Conservation (phyloP, 805 yeast genomes). For the Blastobotrys terrestris region DNA sequence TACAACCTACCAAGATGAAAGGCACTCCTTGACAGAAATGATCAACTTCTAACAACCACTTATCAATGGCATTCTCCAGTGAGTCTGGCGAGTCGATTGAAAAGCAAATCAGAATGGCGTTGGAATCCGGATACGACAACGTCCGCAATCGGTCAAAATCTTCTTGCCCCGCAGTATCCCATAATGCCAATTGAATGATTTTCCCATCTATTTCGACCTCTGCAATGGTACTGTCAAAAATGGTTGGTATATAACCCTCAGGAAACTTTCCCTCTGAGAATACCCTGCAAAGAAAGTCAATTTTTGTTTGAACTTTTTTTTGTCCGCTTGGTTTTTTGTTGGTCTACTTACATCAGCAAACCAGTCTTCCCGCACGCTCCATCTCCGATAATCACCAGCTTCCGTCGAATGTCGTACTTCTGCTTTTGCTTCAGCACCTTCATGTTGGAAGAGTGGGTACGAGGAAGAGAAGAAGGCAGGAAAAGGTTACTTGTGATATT, state of each 20-base stretch:
- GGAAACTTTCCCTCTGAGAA: slow-evolving; percentile 65
- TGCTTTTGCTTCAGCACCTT: background rate
- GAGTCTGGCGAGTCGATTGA: slow-evolving; percentile 81
- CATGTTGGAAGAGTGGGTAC: background rate
- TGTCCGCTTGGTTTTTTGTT: no score
- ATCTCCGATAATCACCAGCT: slow-evolving; percentile 76
- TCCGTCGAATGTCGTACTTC: slow-evolving; percentile 20
- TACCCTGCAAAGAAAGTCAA: background rate
- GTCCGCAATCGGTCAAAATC: slow-evolving; percentile 80
- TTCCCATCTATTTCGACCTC: slow-evolving; percentile 89
- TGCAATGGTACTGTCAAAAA: slow-evolving; percentile 85
- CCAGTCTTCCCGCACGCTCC: slow-evolving; percentile 85
- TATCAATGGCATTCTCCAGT: slow-evolving; percentile 65
- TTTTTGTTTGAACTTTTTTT: background rate
- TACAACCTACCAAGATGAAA: slow-evolving; percentile 69
- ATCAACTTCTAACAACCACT: slow-evolving; percentile 79
- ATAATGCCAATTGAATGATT: slow-evolving; percentile 75
- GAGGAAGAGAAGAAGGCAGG: background rate
- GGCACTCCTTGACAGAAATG: slow-evolving; percentile 77
- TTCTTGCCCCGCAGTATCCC: slow-evolving; percentile 94
- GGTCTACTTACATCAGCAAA: slow-evolving; percentile 42
- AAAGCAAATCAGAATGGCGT: slow-evolving; percentile 76
- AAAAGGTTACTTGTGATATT: background rate
- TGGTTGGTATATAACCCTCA: slow-evolving; percentile 72
- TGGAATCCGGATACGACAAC: slow-evolving; percentile 75